Base-by-base conservation (phyloP, 225 moss, liverwort and hornwort species). In the Straminergon stramineum region DNA sequence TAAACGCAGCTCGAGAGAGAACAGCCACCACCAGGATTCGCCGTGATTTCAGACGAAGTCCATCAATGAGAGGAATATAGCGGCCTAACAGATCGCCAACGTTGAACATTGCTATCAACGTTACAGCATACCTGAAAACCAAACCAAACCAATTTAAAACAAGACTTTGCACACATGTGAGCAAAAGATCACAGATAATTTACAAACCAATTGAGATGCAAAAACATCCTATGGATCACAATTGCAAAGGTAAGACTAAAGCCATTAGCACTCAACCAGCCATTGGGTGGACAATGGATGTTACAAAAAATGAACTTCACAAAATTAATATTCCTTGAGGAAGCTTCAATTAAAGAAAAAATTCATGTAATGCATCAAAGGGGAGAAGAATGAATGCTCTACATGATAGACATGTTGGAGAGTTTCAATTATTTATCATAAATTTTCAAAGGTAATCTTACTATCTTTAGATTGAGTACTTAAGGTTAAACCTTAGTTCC, bases 61-160 rank as follows among this genome's bases (percentile, higher is more conserved):
- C 22, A 34, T 93, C 92, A 23, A 96, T 75, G 64, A 97, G 88
- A 27, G 95, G 93, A 71, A 97, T 87, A 45, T 89, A 95, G 70
- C 97, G 97, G n/a, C 95, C 98, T 13, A 96, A 41, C 85, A 98
- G 91, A 81, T 98, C 98, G 32, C 98, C 98, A 22, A 93, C 94
- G 19, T 98, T 98, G 91, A 82, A 97, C 94, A 98, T 90, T 45
- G 97, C 98, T 52, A 98, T 94, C 52, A 98, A 91, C 17, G 95
- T 96, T 15, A 97, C 94, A 22, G 94, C 91, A 64, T 98, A 98
- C 98, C 97, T 98, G 91, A 53, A 88, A 56, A 37, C 6, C 4
- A 45, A 61, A 19, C 8, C 16, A 57, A 39, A 5, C 21, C 15
- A 51, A 20, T n/a, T 23, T 69, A 13, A 41, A 19, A 20, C 24